These are phyloP conservation scores for Pythium guiyangense DNA, from an alignment of 352 stramenopile species.

Conservation along the genomic window DNA sequence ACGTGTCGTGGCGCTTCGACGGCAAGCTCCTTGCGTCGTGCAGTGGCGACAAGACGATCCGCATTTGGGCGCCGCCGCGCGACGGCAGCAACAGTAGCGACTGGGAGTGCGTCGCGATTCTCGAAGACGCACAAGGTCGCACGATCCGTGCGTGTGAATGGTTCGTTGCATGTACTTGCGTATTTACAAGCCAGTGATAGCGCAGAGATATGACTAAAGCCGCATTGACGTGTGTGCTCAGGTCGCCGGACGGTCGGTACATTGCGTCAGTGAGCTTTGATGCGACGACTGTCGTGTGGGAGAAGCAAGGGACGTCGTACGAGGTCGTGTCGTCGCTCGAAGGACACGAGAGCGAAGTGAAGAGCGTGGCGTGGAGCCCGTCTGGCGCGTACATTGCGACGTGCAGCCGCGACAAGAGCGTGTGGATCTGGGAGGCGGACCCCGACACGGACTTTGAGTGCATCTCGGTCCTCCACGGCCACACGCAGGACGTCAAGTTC, in stretches of 20 bases:
- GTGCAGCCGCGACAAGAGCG: constrained; percentile 97
- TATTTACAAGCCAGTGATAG: neutral
- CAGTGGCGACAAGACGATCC: constrained; percentile 87
- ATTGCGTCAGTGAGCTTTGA: constrained; percentile 97
- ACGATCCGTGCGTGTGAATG: constrained; percentile 95
- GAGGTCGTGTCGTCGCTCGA: constrained; percentile 95
- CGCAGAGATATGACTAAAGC: too few relatives aligned
- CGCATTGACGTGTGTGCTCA: constrained; percentile 11
- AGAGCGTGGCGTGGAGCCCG: constrained; percentile 94
- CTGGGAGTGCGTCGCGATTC: constrained; percentile 90
- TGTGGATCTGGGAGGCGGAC: constrained; percentile 98
- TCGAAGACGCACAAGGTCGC: constrained; percentile 92
- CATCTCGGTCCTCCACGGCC: constrained; percentile 94
- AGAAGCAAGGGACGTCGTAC: constrained; percentile 85
- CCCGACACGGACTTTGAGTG: constrained; percentile 96
- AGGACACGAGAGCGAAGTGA: constrained; percentile 98
- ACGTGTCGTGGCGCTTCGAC: constrained; percentile 87
- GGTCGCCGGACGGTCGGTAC: constrained; percentile 71
- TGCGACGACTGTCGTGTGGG: constrained; percentile 93
- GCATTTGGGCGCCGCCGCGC: constrained; percentile 61
- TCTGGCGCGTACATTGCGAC: constrained; percentile 94
- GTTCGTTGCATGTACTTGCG: constrained; percentile 25
- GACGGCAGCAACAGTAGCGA: constrained; percentile 10
- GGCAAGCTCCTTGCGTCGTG: constrained; percentile 87
- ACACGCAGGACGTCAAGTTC: constrained; percentile 97